Base-by-base conservation (phyloP, 106 monocot species). In the Allium fistulosum region DNA sequence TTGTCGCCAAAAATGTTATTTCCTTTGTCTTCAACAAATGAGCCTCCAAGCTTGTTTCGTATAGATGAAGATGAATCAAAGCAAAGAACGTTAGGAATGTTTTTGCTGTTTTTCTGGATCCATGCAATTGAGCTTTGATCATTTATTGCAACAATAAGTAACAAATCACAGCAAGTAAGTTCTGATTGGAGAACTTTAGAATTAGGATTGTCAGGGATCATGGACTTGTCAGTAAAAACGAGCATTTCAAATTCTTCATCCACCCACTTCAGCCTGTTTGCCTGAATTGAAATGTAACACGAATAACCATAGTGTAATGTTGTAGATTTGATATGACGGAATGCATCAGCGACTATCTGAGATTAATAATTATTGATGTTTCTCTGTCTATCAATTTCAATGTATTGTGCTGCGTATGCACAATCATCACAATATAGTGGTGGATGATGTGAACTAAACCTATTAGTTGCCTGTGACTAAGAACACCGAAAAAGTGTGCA, bases 221-320 rank as follows among this genome's bases (percentile, higher is more conserved):
- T 77, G n/a, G 66, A 74, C 26, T 78, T 76, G 59, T 87, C 89
- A 50, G 70, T 83, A 71, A 83, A 79, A 18, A 91, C 83, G 53
- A 69, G 64, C 91, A 95, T 95, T 74, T 95, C 67, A 77, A 76
- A 88, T 53, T 71, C 81, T 79, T 91, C 91, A 66, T 91, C 91
- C 15, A 91, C 81, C 91, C 91, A 95, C 49, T 91, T 91, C 47
- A 95, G n/a, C 68, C 83, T 83, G 58, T 75, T 69, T 48, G 94
- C 83, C 93, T 93, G 37, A 37, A 37, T 37, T 2, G 2, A 5
- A 37, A 37, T 37, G 57, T 45, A 80, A 72, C 8, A 49, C 10
- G 63, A 27, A 62, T 47, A 62, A 45, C 1, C 5, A 1, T 37
- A 37, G 37, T 37, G 37, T 5, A 5, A 37, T 37, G 37, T 37